These are phyloP conservation scores for Capronia coronata DNA, from an alignment of 2,329 filamentous ascomycete genomes.

Conservation along the genomic window DNA sequence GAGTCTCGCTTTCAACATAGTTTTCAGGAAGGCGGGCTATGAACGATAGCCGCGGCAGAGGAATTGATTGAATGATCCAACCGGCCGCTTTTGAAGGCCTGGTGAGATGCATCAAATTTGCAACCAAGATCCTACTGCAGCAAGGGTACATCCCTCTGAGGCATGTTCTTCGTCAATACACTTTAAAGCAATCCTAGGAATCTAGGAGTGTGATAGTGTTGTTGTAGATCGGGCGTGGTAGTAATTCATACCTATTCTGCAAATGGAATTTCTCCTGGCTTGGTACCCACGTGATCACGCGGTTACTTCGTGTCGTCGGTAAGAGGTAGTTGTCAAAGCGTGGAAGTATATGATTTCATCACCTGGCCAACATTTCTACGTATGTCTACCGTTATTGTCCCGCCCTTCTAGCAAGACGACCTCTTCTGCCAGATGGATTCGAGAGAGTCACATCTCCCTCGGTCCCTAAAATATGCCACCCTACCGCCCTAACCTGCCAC, in stretches of 20 bases:
- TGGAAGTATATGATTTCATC: not conserved
- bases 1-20: slow-evolving; percentile 6
- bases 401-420: not conserved
- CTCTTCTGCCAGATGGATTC: not conserved
- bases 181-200: too few relatives aligned
- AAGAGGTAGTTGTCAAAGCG: not conserved
- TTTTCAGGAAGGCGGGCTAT: not conserved
- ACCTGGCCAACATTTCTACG: not conserved
- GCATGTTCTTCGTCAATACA: too few relatives aligned
- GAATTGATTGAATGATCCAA: not conserved
- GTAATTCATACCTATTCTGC: too few relatives aligned
- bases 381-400: not conserved
- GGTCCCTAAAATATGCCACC: slow-evolving; percentile 13
- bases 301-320: not conserved
- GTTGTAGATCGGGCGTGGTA: too few relatives aligned
- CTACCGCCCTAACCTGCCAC: slow-evolving; percentile 14
- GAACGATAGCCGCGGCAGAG: not conserved
- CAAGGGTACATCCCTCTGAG: too few relatives aligned
- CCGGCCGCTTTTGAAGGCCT: too few relatives aligned
- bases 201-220: too few relatives aligned
- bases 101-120: too few relatives aligned
- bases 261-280: too few relatives aligned
- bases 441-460: not conserved
- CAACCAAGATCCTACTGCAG: too few relatives aligned
- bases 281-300: not conserved